Conservation (phyloP, 2,329 filamentous ascomycete species). For the Ceratocystis colombiana region DNA sequence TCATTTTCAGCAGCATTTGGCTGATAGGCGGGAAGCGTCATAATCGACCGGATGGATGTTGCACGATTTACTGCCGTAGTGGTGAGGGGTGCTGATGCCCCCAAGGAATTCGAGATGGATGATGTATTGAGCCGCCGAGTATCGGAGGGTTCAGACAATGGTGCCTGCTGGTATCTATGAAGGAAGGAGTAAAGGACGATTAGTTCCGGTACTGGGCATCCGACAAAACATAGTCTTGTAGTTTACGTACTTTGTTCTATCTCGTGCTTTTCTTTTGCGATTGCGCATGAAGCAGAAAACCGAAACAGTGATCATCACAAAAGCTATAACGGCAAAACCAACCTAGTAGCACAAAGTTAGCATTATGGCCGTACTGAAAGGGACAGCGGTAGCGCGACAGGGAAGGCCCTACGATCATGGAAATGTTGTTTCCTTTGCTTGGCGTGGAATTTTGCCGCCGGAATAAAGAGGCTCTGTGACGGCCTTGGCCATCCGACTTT, state of each 20-base stretch:
- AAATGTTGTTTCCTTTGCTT: slow-evolving; percentile 18
- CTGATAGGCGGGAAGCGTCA: slow-evolving; percentile 83
- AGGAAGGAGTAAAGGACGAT: neutral
- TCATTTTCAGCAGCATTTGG: slow-evolving; percentile 63
- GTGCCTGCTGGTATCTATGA: slow-evolving; percentile 24
- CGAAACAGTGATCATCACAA: slow-evolving; percentile 20
- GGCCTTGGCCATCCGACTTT: neutral
- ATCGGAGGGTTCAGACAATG: slow-evolving; percentile 24
- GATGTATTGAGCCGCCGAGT: slow-evolving; percentile 18
- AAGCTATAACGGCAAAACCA: slow-evolving; percentile 24
- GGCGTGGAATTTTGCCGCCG: neutral
- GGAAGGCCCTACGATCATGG: slow-evolving; percentile 21
- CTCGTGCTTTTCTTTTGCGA: slow-evolving; percentile 14
- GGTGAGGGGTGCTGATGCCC: slow-evolving; percentile 18
- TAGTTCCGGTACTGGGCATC: neutral
- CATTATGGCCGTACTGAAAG: neutral
- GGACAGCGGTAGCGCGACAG: neutral
- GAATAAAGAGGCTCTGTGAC: neutral
- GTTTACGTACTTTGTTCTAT: slow-evolving; percentile 21
- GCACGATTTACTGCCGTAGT: slow-evolving; percentile 56
- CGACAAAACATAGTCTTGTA: neutral
- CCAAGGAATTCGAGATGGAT: slow-evolving; percentile 14
- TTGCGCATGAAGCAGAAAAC: slow-evolving; percentile 26
- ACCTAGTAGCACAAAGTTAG: slow-evolving; percentile 7
- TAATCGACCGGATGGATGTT: slow-evolving; percentile 81